Evolutionary conservation across 2,329 filamentous ascomycete species (phyloP).

Genomic region (Orbilia oligospora): DNA sequence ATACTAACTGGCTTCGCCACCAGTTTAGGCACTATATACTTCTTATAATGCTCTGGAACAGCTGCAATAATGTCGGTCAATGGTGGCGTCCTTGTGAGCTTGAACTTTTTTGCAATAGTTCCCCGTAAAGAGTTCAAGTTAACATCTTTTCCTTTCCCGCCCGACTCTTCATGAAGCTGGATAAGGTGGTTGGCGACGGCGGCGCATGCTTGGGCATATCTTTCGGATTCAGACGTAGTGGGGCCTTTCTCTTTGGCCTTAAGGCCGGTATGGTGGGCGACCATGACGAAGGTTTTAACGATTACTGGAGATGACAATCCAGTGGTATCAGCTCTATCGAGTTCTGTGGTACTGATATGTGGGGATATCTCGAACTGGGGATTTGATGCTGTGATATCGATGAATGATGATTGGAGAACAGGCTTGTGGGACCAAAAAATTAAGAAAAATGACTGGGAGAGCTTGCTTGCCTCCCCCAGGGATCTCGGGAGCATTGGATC

Average conservation of each 20-base stretch:
- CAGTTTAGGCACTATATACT: constrained; percentile 95
- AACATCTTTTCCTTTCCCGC: constrained; percentile 83
- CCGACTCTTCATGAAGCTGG: constrained; percentile 89
- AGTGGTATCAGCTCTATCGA: neutral
- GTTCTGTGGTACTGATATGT: neutral
- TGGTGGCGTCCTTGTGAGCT: constrained; percentile 86
- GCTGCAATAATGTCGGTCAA: constrained; percentile 97
- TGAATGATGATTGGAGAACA: constrained; percentile 14
- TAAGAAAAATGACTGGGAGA: constrained; percentile 72
- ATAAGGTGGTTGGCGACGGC: constrained; percentile 95
- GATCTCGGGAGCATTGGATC: constrained; percentile 71
- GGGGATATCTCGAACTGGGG: neutral
- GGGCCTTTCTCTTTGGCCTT: constrained; percentile 76
- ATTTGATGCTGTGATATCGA: constrained; percentile 15
- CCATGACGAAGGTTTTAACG: constrained; percentile 62
- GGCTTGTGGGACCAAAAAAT: constrained; percentile 70
- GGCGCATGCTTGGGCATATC: constrained; percentile 92
- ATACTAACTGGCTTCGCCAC: constrained; percentile 95
- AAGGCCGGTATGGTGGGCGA: constrained; percentile 53
- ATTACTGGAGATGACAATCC: neutral
- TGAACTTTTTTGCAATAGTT: constrained; percentile 93
- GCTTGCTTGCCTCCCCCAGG: constrained; percentile 72
- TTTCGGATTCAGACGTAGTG: constrained; percentile 91
- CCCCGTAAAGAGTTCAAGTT: constrained; percentile 91
- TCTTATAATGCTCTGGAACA: constrained; percentile 99